phyloP scores from a whole-genome alignment of 2,329 filamentous ascomycete genomes.

The Colletotrichum liaoningense region DNA sequence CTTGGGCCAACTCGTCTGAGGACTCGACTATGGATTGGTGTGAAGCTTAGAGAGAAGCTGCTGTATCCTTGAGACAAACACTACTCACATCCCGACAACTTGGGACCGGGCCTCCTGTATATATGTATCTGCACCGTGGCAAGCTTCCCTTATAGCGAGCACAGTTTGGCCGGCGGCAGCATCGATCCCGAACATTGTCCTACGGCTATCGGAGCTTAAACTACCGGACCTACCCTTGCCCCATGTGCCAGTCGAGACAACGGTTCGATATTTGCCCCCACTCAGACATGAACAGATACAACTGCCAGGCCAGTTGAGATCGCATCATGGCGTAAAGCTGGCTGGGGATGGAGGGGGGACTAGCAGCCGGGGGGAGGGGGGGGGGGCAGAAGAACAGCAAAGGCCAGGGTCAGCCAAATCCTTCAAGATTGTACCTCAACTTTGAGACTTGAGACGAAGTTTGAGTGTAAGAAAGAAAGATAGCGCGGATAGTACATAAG shows the following conservation, averaged over 20 bases:
- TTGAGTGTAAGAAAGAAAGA: not conserved
- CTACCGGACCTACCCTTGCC: constrained; percentile 15
- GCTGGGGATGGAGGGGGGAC: not conserved
- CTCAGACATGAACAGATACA: constrained; percentile 1
- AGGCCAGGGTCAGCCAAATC: not conserved
- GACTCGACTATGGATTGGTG: not conserved
- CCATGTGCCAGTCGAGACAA: constrained; percentile 18
- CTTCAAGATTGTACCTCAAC: not conserved
- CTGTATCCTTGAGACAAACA: not conserved
- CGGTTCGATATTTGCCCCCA: constrained; percentile 9
- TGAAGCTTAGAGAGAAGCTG: not conserved
- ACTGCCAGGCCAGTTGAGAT: not conserved
- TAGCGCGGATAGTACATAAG: too few relatives aligned
- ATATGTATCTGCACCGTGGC: constrained; percentile 25
- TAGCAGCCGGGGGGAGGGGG: not conserved
- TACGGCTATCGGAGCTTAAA: constrained; percentile 32
- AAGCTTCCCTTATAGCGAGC: not conserved
- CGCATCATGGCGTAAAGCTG: not conserved
- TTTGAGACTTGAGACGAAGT: not conserved
- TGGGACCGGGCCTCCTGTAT: constrained; percentile 7
- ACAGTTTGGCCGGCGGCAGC: constrained; percentile 33
- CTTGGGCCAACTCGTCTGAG: constrained; percentile 2
- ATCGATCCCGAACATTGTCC: constrained; percentile 1
- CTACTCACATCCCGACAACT: not conserved
- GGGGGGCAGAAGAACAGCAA: not conserved